Evolutionary conservation across 2,329 filamentous ascomycete genomes (phyloP), one percentile per base, ranked within the genome.

Genomic region (Penicillium concentricum): DNA sequence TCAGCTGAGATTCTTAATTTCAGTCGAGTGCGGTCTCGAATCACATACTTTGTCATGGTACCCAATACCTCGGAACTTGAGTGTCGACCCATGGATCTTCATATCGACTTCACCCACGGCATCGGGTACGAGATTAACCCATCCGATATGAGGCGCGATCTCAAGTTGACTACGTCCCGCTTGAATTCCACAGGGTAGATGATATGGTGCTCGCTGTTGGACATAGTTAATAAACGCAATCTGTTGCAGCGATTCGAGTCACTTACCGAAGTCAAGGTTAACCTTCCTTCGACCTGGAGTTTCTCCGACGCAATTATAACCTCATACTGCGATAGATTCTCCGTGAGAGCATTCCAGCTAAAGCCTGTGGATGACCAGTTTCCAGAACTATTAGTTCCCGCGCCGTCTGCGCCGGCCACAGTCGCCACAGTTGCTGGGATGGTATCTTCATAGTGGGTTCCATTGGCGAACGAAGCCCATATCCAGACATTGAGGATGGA

Each of bases 11-110:
- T n/a, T 39, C 22, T 12, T 28, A 22, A 22, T 32, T 2, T 16
- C 5, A 2, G 12, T 34, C 30, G 6, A 32, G 30, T 13, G 30
- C 1, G 43, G 28, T 32, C 24, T 26, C 13, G 12, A 8, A 26
- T 39, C 22, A 35, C 46, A 47, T 57, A 74, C 73, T 64, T 79
- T 80, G 59, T 81, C 79, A 60, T 80, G 78, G 61, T 80, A 80
- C 2, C 71, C 78, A 1, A 68, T 51, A 1, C 78, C 78, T 6
- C 65, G 61, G 57, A 77, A 78, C 6, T 54, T 53, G 16, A 78
- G 24, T 15, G 35, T 34, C 28, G 62, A 66, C 2, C 74, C 76
- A 22, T 63, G 54, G 7, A 74, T 65, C 0, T 34, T 58, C 51
- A 74, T 47, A 35, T 74, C 66, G 2, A 74, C 73, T 2, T 37